These are phyloP conservation scores for Saturnispora kantuleensis DNA, from an alignment of 805 yeast species.

Conservation along the genomic window DNA sequence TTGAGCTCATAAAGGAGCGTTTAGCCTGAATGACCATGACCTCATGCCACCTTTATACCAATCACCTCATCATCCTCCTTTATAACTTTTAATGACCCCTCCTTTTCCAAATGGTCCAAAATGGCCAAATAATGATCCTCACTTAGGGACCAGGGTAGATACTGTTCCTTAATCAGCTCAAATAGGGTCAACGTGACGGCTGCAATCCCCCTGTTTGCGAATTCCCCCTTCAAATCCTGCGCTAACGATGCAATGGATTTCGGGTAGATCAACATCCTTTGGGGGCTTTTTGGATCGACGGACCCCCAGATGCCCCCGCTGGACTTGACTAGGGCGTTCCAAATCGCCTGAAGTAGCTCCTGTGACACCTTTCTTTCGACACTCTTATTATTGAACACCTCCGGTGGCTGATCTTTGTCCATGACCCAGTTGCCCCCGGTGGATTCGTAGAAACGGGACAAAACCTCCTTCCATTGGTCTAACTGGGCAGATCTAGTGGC, in stretches of 20 bases:
- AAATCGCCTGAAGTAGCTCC: no score
- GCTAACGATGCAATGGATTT: conserved; percentile 1
- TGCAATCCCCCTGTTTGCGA: conserved; percentile 1
- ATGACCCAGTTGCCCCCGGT: no score
- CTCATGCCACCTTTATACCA: conserved; percentile 7
- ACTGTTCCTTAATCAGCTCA: conserved; percentile 11
- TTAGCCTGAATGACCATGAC: conserved; percentile 5
- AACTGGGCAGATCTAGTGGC: conserved; percentile 70
- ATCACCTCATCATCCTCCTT: conserved; percentile 1
- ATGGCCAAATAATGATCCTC: background rate
- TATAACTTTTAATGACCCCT: conserved; percentile 1
- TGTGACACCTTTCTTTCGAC: no score
- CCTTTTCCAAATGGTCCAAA: conserved; percentile 41
- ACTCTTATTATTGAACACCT: no score
- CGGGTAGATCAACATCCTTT: background rate
- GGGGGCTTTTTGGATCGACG: no score
- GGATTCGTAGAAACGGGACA: conserved; percentile 48
- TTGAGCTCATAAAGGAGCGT: conserved; percentile 31
- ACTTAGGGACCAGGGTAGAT: background rate
- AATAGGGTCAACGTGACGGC: conserved; percentile 5
- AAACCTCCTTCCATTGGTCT: conserved; percentile 62
- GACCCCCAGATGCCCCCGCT: no score
- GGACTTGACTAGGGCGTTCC: no score
- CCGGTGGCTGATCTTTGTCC: no score
- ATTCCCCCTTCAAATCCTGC: background rate